A percentile compares a stretch with the other conserved stretches of the same genome.
These are phyloP conservation scores for Nakazawaea ambrosiae DNA, from an alignment of 805 yeast genomes.

Conservation along the genomic window DNA sequence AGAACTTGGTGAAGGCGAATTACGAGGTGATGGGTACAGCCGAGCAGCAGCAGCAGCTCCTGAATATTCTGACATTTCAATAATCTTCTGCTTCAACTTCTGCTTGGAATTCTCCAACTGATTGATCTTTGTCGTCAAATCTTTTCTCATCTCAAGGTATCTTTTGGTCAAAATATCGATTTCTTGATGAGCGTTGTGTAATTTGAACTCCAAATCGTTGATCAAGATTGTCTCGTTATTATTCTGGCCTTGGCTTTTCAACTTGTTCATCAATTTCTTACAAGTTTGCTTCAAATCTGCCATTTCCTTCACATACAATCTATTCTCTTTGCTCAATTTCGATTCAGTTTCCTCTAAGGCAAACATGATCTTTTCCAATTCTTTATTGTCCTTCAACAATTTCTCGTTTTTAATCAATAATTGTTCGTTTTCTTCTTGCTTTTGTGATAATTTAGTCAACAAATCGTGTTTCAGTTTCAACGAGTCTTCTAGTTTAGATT, in stretches of 20 bases:
- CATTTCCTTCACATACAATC: conserved; percentile 20
- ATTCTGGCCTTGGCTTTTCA: conserved; percentile 11
- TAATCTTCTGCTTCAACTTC: conserved; percentile 5
- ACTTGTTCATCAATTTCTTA: conserved; percentile 23
- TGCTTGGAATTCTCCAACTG: conserved; percentile 13
- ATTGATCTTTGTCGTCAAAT: conserved; percentile 12
- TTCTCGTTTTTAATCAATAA: conserved; percentile 17
- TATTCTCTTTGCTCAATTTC: conserved; percentile 24
- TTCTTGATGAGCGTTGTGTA: conserved; percentile 10
- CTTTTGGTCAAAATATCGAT: conserved; percentile 10
- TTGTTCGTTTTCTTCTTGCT: conserved; percentile 17
- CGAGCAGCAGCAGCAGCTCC: not conserved
- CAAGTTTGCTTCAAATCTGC: conserved; percentile 22
- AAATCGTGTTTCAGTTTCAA: conserved; percentile 23
- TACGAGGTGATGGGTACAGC: conserved; percentile 4
- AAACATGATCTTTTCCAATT: conserved; percentile 21
- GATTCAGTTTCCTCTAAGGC: conserved; percentile 26
- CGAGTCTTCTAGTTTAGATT: conserved; percentile 28
- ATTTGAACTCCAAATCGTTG: not conserved
- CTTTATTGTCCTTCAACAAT: conserved; percentile 20
- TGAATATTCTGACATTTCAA: conserved; percentile 2
- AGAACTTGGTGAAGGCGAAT: not conserved
- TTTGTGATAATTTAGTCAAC: conserved; percentile 18
- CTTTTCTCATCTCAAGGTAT: conserved; percentile 9
- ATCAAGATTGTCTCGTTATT: not conserved